These are phyloP conservation scores for Lippia alba DNA, from an alignment of 305 asterid genomes.

Conservation along the genomic window DNA sequence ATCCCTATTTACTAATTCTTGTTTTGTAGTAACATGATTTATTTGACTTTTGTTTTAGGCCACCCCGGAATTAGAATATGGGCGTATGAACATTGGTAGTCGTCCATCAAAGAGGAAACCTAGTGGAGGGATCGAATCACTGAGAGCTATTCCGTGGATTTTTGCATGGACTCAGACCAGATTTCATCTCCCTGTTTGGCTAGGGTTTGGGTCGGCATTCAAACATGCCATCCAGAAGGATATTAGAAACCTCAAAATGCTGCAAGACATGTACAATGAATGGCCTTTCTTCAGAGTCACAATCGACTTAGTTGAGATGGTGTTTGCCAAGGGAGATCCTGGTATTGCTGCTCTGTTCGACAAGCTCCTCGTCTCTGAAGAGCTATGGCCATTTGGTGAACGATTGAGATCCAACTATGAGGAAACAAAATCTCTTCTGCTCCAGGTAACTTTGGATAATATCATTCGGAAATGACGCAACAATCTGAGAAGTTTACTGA, in stretches of 20 bases:
- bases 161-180: conserved; percentile 91
- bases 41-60: conserved; percentile 46
- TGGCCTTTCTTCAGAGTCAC: conserved; percentile 92
- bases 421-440: conserved; percentile 64
- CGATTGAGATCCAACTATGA: conserved; percentile 61
- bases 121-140: conserved; percentile 82
- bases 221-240: conserved; percentile 62
- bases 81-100: conserved; percentile 85
- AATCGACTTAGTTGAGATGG: conserved; percentile 80
- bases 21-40: conserved; percentile 1
- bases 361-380: conserved; percentile 73
- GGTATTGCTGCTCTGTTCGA: conserved; percentile 75
- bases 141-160: conserved; percentile 87
- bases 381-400: conserved; percentile 65
- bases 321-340: conserved; percentile 87
- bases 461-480: too few relatives aligned
- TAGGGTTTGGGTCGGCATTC: conserved; percentile 83
- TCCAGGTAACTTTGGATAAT: conserved; percentile 49
- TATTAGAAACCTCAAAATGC: conserved; percentile 56
- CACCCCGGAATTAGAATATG: conserved; percentile 82
- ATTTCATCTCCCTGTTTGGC: conserved; percentile 90
- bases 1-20: background rate
- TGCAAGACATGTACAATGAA: conserved; percentile 73
- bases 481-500: too few relatives aligned
- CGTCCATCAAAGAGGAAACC: conserved; percentile 87